These are phyloP conservation scores for Mimosa bimucronata DNA, from an alignment of 306 rosid species.

Conservation along the genomic window DNA sequence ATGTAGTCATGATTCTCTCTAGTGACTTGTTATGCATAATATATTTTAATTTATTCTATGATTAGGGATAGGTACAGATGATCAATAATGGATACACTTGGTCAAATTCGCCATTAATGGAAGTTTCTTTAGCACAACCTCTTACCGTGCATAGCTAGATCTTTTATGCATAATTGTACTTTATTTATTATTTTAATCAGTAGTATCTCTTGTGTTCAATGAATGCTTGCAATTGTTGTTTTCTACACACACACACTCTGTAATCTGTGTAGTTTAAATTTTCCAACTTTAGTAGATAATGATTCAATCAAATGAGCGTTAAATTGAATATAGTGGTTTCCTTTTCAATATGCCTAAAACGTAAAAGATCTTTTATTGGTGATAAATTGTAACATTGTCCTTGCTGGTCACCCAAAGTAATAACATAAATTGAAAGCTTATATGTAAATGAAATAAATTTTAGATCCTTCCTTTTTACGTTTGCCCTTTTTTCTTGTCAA, in stretches of 20 bases:
- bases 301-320: neutral
- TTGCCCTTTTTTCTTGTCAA: conserved; percentile 35
- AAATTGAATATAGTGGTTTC: neutral
- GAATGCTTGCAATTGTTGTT: neutral
- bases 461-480: neutral
- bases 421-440: conserved; percentile 41
- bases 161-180: conserved; percentile 12
- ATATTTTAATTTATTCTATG: conserved; percentile 12
- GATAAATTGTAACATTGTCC: conserved; percentile 11
- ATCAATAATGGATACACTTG: conserved; percentile 16
- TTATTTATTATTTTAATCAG: neutral
- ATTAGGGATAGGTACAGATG: neutral
- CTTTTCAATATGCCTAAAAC: conserved; percentile 3
- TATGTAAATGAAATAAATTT: conserved; percentile 24
- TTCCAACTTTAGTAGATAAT: neutral
- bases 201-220: neutral
- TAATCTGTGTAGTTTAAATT: neutral
- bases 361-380: neutral
- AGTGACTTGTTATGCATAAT: neutral
- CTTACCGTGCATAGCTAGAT: conserved; percentile 6
- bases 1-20: conserved; percentile 33
- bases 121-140: conserved; percentile 3
- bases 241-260: too few species aligned
- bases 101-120: neutral
- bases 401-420: conserved; percentile 42